Percentiles rank a stretch among this genome's conserved stretches.
These are phyloP conservation scores for Ganoderma sp. DNA, from an alignment of 1,284 basidiomycete species.

Conservation along the genomic window DNA sequence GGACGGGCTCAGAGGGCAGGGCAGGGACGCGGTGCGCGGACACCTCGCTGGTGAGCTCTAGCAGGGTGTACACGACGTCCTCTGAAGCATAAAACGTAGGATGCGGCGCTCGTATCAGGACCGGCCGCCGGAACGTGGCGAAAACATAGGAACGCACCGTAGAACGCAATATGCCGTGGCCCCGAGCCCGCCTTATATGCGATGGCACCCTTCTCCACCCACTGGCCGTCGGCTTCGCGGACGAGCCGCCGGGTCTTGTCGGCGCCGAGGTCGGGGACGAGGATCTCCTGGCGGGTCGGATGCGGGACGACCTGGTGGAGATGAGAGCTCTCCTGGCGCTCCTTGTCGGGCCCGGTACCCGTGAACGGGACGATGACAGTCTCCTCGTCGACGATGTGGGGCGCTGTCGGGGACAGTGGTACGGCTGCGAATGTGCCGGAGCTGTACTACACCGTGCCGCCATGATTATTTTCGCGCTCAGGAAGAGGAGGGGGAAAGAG, in stretches of 20 bases:
- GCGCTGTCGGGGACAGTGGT: slow-evolving; percentile 53
- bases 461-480: too few relatives aligned
- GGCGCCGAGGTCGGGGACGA: slow-evolving; percentile 74
- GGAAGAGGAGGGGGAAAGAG: too few relatives aligned
- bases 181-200: slow-evolving; percentile 60
- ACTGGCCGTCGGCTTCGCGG: slow-evolving; percentile 48
- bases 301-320: slow-evolving; percentile 67
- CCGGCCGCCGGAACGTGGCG: too few relatives aligned
- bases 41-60: slow-evolving; percentile 66
- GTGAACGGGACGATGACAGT: slow-evolving; percentile 35
- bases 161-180: slow-evolving; percentile 67
- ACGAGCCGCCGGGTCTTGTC: slow-evolving; percentile 67
- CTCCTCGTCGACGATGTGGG: slow-evolving; percentile 45
- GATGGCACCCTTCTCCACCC: slow-evolving; percentile 54
- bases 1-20: slow-evolving; percentile 46
- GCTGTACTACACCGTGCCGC: slow-evolving; percentile 54
- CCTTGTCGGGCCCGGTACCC: slow-evolving; percentile 61
- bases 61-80: slow-evolving; percentile 63
- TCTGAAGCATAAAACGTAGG: slow-evolving; percentile 9
- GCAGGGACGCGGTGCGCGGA: slow-evolving; percentile 56
- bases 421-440: slow-evolving; percentile 59
- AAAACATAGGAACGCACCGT: slow-evolving; percentile 51
- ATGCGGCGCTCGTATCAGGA: background rate
- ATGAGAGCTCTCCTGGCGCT: slow-evolving; percentile 70
- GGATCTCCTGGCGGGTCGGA: slow-evolving; percentile 54